Base-by-base conservation (phyloP, 2,329 filamentous ascomycete genomes). In the Nannizzia gypsea region DNA sequence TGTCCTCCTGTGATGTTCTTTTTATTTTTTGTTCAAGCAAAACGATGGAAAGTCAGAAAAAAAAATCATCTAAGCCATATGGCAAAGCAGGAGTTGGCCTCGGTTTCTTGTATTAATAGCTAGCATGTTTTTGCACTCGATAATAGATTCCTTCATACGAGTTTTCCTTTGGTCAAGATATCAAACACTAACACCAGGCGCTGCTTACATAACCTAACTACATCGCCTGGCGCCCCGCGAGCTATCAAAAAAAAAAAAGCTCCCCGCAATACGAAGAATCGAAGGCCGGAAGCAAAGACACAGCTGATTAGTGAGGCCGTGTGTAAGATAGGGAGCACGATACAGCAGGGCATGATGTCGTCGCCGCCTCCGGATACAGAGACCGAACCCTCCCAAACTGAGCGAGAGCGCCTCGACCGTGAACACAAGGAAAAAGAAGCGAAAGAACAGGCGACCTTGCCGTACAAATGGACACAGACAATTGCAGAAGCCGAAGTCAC, bases 401-500 rank as follows among this genome's bases (percentile, higher is more conserved):
- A 82, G 69, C 81, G 79, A 62, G 77, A 80, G 61, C 57, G 48
- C 17, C 74, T 78, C 65, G 82, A 85, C 68, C 78, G 77, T 64
- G 82, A 82, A 67, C 78, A 78, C 65, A 80, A 80, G 68, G 86
- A 84, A 63, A 85, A 86, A 72, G 90, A 99, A 77, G 80, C 82
- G 60, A 87, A 86, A 67, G 93, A 99, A 77, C 93, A 99, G 78
- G 87, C 85, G 46, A 83, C 86, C 24, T 85, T 99, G 46, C 93
- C 93, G 0, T 99, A 99, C 84, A 93, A 95, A 77, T 99, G 93
- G 93, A 88, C 83, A 9, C 93, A 99, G 77, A 91, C 88, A 24
- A 96, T 99, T 72, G 81, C 81, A 66, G 93, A 97, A 70, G 77
- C 96, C 62, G 89, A 96, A 70, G 77, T 97, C 68, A 86, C 81